Conservation (phyloP, 1,139 yeast species). For the Taphrina wiesneri region DNA sequence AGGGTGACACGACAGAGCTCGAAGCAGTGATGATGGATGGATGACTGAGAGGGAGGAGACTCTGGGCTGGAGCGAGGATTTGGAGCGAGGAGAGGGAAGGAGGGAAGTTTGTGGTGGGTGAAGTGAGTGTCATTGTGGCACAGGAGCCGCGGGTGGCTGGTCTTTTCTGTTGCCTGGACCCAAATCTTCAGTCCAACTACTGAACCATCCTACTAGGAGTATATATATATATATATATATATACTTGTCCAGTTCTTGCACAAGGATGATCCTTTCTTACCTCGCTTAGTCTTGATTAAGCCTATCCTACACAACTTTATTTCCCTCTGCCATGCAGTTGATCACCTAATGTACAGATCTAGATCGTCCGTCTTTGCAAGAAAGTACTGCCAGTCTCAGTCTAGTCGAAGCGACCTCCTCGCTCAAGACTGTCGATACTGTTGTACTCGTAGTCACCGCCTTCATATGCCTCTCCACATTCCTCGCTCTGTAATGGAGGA, state of each 20-base stretch:
- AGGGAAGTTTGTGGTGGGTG: background rate
- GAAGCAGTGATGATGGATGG: background rate
- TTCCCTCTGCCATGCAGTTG: background rate
- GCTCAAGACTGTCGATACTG: constrained; percentile 8
- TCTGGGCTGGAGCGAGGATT: background rate
- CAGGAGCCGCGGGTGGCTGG: background rate
- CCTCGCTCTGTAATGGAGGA: constrained; percentile 18
- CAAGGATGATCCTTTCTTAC: too few relatives aligned
- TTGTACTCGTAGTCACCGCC: constrained; percentile 14
- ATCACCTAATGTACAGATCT: background rate
- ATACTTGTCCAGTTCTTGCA: too few relatives aligned
- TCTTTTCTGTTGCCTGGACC: background rate
- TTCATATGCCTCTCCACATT: constrained; percentile 12
- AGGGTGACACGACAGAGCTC: constrained; percentile 1
- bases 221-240: too few relatives aligned
- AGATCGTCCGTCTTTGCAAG: background rate
- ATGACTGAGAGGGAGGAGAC: background rate
- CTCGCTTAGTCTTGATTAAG: too few relatives aligned
- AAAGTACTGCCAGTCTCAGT: background rate
- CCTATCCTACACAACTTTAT: too few relatives aligned
- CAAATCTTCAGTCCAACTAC: background rate
- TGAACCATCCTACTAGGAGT: too few relatives aligned
- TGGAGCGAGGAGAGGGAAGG: background rate
- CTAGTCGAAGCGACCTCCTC: constrained; percentile 10
- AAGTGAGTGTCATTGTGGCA: background rate